Base-by-base conservation (phyloP, 495 filamentous ascomycete genomes). In the Xylaria longipes region DNA sequence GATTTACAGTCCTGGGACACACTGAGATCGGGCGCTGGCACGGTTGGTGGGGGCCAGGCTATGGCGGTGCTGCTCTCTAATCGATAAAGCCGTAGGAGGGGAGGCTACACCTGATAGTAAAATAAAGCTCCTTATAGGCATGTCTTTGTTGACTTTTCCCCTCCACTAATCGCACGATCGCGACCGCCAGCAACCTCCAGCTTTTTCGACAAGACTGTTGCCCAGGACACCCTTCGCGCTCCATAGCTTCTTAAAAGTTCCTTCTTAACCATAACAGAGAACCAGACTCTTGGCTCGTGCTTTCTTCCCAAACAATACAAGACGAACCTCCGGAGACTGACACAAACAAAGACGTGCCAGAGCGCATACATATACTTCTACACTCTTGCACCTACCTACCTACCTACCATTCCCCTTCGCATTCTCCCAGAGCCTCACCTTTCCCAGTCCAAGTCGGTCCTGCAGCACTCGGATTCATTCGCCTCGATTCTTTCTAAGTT, bases 141-240 rank as follows among this genome's bases (percentile, higher is more conserved):
- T 69, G n/a, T 41, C 25, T 61, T 69, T 69, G 66, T 69, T 69
- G 66, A 69, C 66, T 69, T 69, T 69, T 69, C 66, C 66, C 66
- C 66, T 69, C 66, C 54, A 69, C 31, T 69, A 61, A 69, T 69
- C 66, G 66, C 50, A 69, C 52, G 41, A 69, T 69, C 54, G 66
- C 43, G 65, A 57, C 43, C 33, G 22, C 50, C 52, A 61, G 66
- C 52, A 46, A 25, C 27, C 65, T 68, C 66, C 54, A 61, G 52
- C 66, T 48, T 61, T 61, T 69, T 45, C 25, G 52, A 61, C n/a
- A 48, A 69, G 66, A 69, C 39, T 68, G 66, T 69, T 69, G 54
- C 66, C 54, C 35, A 9, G 66, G 66, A 35, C 66, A 41, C 52
- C 50, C 31, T 33, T 43, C 56, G 37, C 45, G 68, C 27, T 50